A percentile compares a stretch with the other conserved stretches of the same genome.
Evolutionary conservation across 345 rosid genomes (phyloP).

Genomic region (Rhizophora mangle): DNA sequence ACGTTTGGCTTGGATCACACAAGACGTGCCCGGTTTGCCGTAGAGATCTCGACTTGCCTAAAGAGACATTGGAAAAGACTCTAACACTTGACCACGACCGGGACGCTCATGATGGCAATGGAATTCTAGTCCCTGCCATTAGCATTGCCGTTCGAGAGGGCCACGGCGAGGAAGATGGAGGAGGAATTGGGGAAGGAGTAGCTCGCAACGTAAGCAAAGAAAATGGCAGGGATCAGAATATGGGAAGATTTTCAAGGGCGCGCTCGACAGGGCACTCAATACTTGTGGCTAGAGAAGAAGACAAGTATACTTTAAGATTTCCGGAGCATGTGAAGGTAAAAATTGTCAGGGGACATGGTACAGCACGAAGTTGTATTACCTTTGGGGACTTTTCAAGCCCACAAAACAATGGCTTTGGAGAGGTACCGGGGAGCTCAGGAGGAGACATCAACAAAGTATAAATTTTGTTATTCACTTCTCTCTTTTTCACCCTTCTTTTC

Average conservation of each 20-base stretch:
- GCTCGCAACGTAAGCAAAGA: background rate
- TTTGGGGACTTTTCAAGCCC: slow-evolving; percentile 44
- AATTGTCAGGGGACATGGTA: slow-evolving; percentile 44
- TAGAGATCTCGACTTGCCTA: slow-evolving; percentile 54
- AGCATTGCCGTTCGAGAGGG: slow-evolving; percentile 38
- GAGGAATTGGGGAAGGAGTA: slow-evolving; percentile 1
- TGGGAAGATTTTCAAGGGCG: slow-evolving; percentile 52
- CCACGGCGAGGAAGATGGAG: slow-evolving; percentile 20
- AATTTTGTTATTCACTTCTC: no score
- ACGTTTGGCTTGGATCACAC: slow-evolving; percentile 71
- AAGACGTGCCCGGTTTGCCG: slow-evolving; percentile 90
- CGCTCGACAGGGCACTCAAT: slow-evolving; percentile 84
- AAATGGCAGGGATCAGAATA: slow-evolving; percentile 2
- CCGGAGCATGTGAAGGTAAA: slow-evolving; percentile 49
- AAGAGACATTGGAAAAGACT: slow-evolving; percentile 29
- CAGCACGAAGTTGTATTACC: slow-evolving; percentile 51
- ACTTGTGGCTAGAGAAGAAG: slow-evolving; percentile 36
- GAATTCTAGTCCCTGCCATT: slow-evolving; percentile 20
- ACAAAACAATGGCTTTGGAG: slow-evolving; percentile 8
- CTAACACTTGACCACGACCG: slow-evolving; percentile 18
- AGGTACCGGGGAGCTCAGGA: slow-evolving; percentile 4
- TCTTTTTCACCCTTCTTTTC: no score
- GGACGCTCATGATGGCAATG: slow-evolving; percentile 4
- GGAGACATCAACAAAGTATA: slow-evolving; percentile 13
- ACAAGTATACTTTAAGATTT: slow-evolving; percentile 55